Percentiles rank a stretch among this genome's conserved stretches.
Evolutionary conservation across 2,329 filamentous ascomycete species (phyloP).

Genomic region (Didymella keratinophila): DNA sequence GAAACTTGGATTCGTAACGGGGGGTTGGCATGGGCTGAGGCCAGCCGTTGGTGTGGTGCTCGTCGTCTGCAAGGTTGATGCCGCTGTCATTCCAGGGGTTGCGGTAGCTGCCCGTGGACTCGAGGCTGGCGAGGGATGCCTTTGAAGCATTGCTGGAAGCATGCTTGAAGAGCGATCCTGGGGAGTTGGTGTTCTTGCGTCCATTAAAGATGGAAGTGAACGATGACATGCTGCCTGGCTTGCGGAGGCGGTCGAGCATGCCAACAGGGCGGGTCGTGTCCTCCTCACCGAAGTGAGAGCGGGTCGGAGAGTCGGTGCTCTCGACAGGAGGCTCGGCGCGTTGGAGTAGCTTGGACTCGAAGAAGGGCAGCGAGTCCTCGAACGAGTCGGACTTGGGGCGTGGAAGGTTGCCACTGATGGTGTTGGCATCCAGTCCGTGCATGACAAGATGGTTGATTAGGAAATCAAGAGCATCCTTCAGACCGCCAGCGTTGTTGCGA

Average conservation of each 20-base stretch:
- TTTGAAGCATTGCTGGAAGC: constrained; percentile 90
- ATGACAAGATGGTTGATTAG: constrained; percentile 85
- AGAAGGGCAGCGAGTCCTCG: constrained; percentile 94
- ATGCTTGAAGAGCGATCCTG: constrained; percentile 82
- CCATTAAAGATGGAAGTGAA: constrained; percentile 96
- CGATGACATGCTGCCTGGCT: constrained; percentile 92
- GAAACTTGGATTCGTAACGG: constrained; percentile 67
- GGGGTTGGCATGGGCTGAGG: constrained; percentile 46
- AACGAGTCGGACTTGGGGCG: constrained; percentile 99
- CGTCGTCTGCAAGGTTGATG: constrained; percentile 88
- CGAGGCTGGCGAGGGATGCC: constrained; percentile 93
- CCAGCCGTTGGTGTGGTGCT: constrained; percentile 60
- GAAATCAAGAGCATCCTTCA: constrained; percentile 96
- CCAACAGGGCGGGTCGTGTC: constrained; percentile 67
- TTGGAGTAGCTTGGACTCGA: constrained; percentile 95
- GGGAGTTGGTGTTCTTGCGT: constrained; percentile 87
- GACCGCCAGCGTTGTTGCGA: constrained; percentile 92
- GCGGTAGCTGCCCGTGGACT: constrained; percentile 93
- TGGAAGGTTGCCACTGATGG: constrained; percentile 92
- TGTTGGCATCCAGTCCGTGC: constrained; percentile 81
- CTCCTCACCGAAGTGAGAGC: constrained; percentile 82
- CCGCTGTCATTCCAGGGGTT: constrained; percentile 99
- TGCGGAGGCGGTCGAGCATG: constrained; percentile 90
- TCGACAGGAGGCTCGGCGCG: constrained; percentile 80
- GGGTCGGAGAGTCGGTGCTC: constrained; percentile 86